Conservation (phyloP, 148 eudicot genomes). For the Chenopodium formosanum region DNA sequence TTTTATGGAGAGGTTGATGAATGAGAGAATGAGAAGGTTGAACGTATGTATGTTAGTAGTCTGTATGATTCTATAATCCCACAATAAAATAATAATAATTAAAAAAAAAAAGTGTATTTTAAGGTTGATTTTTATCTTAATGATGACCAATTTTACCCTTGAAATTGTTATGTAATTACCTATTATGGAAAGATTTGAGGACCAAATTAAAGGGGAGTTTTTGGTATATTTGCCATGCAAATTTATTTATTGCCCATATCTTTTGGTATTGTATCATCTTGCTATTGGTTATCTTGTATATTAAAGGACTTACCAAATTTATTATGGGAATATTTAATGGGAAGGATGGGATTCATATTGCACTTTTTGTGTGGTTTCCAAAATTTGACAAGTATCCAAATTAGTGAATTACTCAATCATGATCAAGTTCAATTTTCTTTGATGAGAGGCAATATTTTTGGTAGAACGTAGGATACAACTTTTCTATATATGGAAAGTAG, state of each 20-base stretch:
- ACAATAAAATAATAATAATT: no score
- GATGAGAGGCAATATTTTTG: background rate
- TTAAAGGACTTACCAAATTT: background rate
- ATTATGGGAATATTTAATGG: background rate
- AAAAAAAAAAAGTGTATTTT: no score
- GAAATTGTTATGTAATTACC: background rate
- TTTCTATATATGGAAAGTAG: background rate
- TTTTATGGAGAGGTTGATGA: conserved; percentile 6
- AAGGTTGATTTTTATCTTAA: background rate
- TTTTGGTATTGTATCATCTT: background rate
- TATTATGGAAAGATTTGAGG: conserved; percentile 6
- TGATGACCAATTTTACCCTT: background rate
- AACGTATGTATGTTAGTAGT: background rate
- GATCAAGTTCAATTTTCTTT: background rate
- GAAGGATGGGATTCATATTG: background rate
- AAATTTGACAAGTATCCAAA: background rate
- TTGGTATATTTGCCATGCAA: background rate
- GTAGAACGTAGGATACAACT: background rate
- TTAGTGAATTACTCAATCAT: background rate
- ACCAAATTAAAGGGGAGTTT: background rate
- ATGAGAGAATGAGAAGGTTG: background rate
- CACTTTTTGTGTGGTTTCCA: background rate
- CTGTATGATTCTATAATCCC: background rate
- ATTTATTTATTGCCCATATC: background rate
- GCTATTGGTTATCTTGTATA: background rate